Base-by-base conservation (phyloP, 2,329 filamentous ascomycete genomes). In the Davidsoniella neocaledoniae region DNA sequence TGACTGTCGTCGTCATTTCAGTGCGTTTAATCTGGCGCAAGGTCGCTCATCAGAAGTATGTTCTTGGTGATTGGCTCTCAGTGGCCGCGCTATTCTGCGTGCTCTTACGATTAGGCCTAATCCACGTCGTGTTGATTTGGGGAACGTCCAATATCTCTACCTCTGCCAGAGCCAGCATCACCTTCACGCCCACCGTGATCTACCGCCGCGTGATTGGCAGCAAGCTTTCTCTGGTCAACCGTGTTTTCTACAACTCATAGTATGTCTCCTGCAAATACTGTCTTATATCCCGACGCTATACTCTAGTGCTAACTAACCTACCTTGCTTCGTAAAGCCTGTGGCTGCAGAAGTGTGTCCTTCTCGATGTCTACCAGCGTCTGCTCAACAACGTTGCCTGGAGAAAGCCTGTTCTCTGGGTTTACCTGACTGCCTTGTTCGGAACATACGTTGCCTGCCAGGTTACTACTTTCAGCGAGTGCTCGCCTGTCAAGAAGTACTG, bases 401-500 rank as follows among this genome's bases (percentile, higher is more conserved):
- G 58, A 14, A 59, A 57, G 25, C 37, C 55, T 8, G 55, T 60
- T 16, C 57, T 63, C 8, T 49, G 54, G 26, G 41, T 48, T 2
- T 62, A 58, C 42, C 58, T 60, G 47, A 39, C 56, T 10, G n/a
- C 60, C 9, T 59, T 64, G 25, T 56, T 59, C 29, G 51, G 51
- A 8, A 61, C 61, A 3, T 64, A 63, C 44, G 49, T 61, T 25
- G 55, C 57, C 8, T 60, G 62, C 40, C 59, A 64, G 40, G 57
- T 63, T 37, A 54, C 57, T 7, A 63, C 60, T 2, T 62, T 65
- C 51, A 56, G 56, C 51, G 63, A 65, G 55, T 66, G 63, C 53
- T 53, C 65, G 10, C 72, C 73, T 2, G 69, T 76, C 55, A 56
- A 62, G 44, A 68, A 74, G 48, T 76, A 77, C 59, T 77, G 72